Base-by-base conservation (phyloP, 1,284 basidiomycete genomes). In the Sparassis latifolia region DNA sequence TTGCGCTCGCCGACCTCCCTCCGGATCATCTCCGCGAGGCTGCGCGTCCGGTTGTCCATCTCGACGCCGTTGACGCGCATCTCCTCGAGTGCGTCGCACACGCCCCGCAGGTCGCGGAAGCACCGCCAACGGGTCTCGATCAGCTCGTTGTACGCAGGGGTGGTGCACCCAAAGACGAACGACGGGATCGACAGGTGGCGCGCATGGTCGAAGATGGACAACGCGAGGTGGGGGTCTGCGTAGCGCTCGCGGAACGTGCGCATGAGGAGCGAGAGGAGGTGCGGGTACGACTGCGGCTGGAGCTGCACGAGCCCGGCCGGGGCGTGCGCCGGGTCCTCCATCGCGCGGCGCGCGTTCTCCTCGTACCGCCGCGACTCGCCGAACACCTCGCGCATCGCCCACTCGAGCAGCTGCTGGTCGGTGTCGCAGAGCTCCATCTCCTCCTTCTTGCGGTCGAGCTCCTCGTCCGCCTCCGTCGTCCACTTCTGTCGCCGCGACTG, bases 131-230 rank as follows among this genome's bases (percentile, higher is more conserved):
- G 80, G 9, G 86, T 89, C 57, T 79, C 72, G 40, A 95, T 78
- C 33, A 92, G 75, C 66, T 94, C 89, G 66, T 93, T 92, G 69
- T 94, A 95, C 1, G 84, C 87, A 3, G 76, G 75, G 0, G 90
- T 88, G 4, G 88, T 86, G 66, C 92, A 95, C 2, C 91, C 92
- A 60, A 88, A 86, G 30, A 93, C 85, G 64, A 88, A 94, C 3
- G 87, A 90, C 5, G 84, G 74, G 45, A 86, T 76, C 2, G 87
- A 89, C 3, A 83, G 76, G 35, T 77, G 76, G 44, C 82, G 79
- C 0, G 89, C 87, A 63, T 92, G 77, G 48, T 86, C 76, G 70
- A 94, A 95, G 35, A 94, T 76, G 20, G 86, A 79, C n/a, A 95
- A 76, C 1, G 92, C 82, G 42, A 92, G 78, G 62, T 93, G 79